A percentile compares a stretch with the other conserved stretches of the same genome.
Conservation (phyloP, 2,329 filamentous ascomycete species). For the Scytalidium lignicola region DNA sequence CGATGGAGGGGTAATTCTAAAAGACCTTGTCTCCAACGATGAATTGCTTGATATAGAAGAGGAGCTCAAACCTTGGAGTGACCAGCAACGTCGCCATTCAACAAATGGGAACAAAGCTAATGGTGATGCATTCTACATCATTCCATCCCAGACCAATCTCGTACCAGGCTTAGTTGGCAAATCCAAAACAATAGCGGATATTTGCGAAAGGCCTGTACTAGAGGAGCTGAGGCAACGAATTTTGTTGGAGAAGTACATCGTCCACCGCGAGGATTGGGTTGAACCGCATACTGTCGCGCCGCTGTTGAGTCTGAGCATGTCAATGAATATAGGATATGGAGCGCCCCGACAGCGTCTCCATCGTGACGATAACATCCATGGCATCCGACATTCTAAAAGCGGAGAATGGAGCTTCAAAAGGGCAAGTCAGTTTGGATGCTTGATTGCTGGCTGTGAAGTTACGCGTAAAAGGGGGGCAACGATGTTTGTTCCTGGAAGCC, state of each 20-base stretch:
- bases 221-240: constrained; percentile 21
- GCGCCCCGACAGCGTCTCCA: constrained; percentile 27
- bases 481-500: constrained; percentile 29
- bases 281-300: constrained; percentile 20
- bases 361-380: constrained; percentile 28
- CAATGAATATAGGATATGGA: constrained; percentile 25
- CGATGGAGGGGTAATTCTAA: constrained; percentile 30
- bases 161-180: constrained; percentile 28
- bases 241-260: constrained; percentile 19
- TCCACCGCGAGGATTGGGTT: constrained; percentile 17
- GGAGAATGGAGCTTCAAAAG: constrained; percentile 9
- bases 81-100: neutral
- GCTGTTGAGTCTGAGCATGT: constrained; percentile 25
- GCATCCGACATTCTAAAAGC: constrained; percentile 16
- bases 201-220: constrained; percentile 20
- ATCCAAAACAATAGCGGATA: constrained; percentile 19
- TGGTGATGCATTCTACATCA: constrained; percentile 10
- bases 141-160: constrained; percentile 22
- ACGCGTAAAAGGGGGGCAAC: constrained; percentile 28
- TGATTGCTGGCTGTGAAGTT: constrained; percentile 25
- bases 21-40: constrained; percentile 18
- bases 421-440: constrained; percentile 21
- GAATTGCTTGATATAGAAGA: constrained; percentile 22
- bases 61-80: constrained; percentile 10
- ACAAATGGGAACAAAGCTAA: constrained; percentile 8